Conservation (phyloP, 2,329 filamentous ascomycete genomes). For the Trichoderma asperellum region DNA sequence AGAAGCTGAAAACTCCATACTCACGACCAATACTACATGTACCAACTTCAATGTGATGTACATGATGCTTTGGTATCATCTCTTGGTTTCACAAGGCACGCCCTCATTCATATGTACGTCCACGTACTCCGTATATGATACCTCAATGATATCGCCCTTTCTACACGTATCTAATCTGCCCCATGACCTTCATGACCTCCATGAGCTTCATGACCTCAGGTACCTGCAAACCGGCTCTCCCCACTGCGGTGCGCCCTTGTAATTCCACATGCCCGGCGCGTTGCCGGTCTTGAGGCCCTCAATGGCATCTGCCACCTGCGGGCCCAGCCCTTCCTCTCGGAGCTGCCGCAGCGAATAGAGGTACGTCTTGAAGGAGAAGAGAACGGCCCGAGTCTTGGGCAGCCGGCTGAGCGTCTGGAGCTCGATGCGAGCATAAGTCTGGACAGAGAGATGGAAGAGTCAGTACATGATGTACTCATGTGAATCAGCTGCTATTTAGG, state of each 20-base stretch:
- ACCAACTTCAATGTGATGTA: too few species aligned
- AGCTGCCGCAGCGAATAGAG: constrained; percentile 54
- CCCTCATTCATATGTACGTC: too few species aligned
- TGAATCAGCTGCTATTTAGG: neutral
- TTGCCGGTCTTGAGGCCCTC: constrained; percentile 56
- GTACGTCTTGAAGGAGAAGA: constrained; percentile 63
- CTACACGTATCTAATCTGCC: neutral
- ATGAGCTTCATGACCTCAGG: constrained; percentile 40
- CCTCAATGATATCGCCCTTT: neutral
- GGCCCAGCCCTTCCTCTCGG: constrained; percentile 53
- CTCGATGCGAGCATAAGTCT: constrained; percentile 49
- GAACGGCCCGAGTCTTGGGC: constrained; percentile 49
- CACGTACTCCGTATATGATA: neutral
- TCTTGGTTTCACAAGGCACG: too few species aligned
- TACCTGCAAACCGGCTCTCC: constrained; percentile 52
- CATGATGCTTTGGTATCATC: too few species aligned
- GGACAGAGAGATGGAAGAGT: neutral
- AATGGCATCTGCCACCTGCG: constrained; percentile 55
- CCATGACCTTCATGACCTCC: constrained; percentile 33
- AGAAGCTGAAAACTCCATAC: too few species aligned
- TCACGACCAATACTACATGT: too few species aligned
- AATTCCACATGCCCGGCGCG: constrained; percentile 57
- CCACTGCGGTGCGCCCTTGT: constrained; percentile 56
- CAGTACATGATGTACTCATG: neutral
- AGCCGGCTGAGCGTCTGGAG: constrained; percentile 57